Evolutionary conservation across 768 basidiomycete species (phyloP), one percentile per base, ranked within the genome.

Genomic region (Suillus americanus): DNA sequence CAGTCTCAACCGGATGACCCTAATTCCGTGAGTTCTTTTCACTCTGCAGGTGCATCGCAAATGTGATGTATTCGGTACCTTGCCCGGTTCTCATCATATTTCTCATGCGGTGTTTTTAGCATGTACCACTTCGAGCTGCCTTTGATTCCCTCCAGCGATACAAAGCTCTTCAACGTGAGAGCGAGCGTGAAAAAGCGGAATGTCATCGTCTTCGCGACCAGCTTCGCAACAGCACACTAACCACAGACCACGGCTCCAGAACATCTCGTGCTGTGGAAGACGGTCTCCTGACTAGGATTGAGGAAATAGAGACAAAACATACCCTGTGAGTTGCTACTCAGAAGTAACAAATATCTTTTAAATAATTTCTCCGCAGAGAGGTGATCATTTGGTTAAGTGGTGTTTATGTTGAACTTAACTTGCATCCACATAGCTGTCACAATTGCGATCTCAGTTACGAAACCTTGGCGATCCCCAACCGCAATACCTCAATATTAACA

Each of bases 1-100:
- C 69, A 70, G 25, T 65, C 66, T n/a, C 81, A 78, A 54, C 64
- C 78, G 37, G 73, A 77, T 0, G 82, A 82, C 60, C 80, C 81
- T 59, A 69, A 78, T 70, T 65, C 68, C 48, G 72, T 77, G 74
- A 66, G 72, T 74, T 25, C 41, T 67, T 65, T 61, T 68, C 45
- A 41, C 56, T 12, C 8, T 28, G 16, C 16, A 51, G 8, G 16
- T 8, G 50, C 50, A 16, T 14, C 55, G 23, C 55, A 38, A 57
- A 25, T 16, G 35, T n/a, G 12, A 37, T 51, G 35, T 35, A 9
- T 2, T 12, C 50, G 16, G 28, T 25, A 54, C 8, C 13, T 56
- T 13, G 12, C 10, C 16, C 10, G 28, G 18, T 40, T 55, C 5
- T 62, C 16, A 6, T 54, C 66, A 37, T 54, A 59, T 43, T 64